Conservation (phyloP, 176 grass and related monocot species). For the Hordeum vulgare region DNA sequence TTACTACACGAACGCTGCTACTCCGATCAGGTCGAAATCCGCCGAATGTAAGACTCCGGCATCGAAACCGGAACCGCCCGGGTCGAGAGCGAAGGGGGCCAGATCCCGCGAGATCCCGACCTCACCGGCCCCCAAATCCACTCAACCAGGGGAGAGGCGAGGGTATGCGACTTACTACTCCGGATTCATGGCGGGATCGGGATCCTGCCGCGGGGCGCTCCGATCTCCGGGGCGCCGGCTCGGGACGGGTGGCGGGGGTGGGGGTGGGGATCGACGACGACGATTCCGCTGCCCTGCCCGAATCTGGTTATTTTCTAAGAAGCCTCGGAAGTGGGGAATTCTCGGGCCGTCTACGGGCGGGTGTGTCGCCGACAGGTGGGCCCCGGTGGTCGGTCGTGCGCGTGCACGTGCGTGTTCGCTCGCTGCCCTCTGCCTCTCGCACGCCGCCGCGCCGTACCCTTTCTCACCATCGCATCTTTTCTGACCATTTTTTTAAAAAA, state of each 20-base stretch:
- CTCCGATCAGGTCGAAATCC: background rate
- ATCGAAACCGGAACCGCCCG: background rate
- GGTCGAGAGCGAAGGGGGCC: background rate
- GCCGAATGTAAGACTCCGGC: background rate
- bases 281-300: too few species aligned
- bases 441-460: background rate
- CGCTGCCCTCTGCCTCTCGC: background rate
- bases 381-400: background rate
- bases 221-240: background rate
- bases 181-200: conserved; percentile 44
- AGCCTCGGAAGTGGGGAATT: background rate
- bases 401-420: background rate
- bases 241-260: too few species aligned
- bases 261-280: background rate
- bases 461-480: too few species aligned
- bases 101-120: conserved; percentile 11
- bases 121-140: background rate
- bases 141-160: background rate
- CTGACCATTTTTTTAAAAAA: too few species aligned
- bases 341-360: background rate
- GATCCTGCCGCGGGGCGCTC: background rate
- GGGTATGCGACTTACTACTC: conserved; percentile 49
- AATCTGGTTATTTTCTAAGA: background rate
- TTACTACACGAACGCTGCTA: background rate
- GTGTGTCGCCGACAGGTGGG: background rate